Percentiles rank a stretch among this genome's conserved stretches.
Conservation (phyloP, 306 rosid species). For the Quercus berberidifolia region DNA sequence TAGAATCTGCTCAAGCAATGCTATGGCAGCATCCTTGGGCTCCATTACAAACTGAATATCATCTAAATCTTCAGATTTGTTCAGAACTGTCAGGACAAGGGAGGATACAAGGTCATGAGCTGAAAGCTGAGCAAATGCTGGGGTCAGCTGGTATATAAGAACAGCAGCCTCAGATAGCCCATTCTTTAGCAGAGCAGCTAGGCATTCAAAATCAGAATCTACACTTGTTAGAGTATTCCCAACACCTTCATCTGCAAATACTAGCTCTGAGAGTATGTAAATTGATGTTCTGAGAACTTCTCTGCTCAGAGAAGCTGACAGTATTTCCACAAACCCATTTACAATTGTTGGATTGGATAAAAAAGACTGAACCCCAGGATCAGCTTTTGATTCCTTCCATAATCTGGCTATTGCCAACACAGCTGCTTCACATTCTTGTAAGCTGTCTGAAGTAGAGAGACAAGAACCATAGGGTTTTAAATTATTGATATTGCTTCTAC, state of each 20-base stretch:
- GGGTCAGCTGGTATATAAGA: constrained; percentile 76
- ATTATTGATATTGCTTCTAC: constrained; percentile 62
- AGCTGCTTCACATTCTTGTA: constrained; percentile 76
- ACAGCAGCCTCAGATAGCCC: constrained; percentile 80
- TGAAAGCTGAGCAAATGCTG: constrained; percentile 60
- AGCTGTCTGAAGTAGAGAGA: constrained; percentile 71
- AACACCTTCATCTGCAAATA: constrained; percentile 57
- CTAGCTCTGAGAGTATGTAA: constrained; percentile 70
- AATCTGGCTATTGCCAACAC: constrained; percentile 59
- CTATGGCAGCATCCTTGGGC: constrained; percentile 72
- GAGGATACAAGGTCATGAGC: constrained; percentile 69
- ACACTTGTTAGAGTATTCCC: constrained; percentile 70
- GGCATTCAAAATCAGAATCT: constrained; percentile 84
- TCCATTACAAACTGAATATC: constrained; percentile 62
- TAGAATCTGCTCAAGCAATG: constrained; percentile 69
- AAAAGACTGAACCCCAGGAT: constrained; percentile 60
- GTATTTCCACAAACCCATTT: constrained; percentile 78
- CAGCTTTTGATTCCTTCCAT: constrained; percentile 81
- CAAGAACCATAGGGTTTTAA: constrained; percentile 66
- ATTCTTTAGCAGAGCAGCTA: constrained; percentile 71
- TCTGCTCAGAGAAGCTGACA: constrained; percentile 65
- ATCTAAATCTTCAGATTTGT: constrained; percentile 49
- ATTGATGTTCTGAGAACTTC: constrained; percentile 70
- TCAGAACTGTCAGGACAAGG: constrained; percentile 50
- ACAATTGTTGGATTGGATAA: constrained; percentile 68